Conservation (phyloP, 805 yeast genomes). For the Kluyveromyces aestuarii region DNA sequence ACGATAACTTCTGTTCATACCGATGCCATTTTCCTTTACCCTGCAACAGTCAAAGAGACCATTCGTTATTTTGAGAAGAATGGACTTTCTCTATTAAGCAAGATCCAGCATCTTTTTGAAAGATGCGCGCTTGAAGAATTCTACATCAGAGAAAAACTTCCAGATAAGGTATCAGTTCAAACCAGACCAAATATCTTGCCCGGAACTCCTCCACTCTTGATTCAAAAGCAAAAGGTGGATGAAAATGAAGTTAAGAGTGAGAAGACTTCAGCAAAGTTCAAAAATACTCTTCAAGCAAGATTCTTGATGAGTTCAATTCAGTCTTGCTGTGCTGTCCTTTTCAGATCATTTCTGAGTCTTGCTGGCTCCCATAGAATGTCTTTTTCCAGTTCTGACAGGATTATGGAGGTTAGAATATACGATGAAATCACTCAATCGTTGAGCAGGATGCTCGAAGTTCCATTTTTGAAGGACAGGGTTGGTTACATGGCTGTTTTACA, state of each 20-base stretch:
- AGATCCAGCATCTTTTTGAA: slow-evolving; percentile 39
- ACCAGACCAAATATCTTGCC: slow-evolving; percentile 36
- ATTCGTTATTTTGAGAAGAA: slow-evolving; percentile 17
- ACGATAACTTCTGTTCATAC: slow-evolving; percentile 49
- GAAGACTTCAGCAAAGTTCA: slow-evolving; percentile 48
- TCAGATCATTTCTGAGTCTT: slow-evolving; percentile 36
- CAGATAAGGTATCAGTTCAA: slow-evolving; percentile 37
- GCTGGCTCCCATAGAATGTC: slow-evolving; percentile 34
- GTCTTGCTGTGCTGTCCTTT: slow-evolving; percentile 33
- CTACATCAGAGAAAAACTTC: slow-evolving; percentile 38
- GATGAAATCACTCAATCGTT: slow-evolving; percentile 15
- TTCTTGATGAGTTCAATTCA: slow-evolving; percentile 42
- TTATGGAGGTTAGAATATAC: slow-evolving; percentile 35
- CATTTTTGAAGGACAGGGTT: slow-evolving; percentile 14
- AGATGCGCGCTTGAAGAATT: slow-evolving; percentile 52
- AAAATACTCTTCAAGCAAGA: slow-evolving; percentile 52
- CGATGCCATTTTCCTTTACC: slow-evolving; percentile 42
- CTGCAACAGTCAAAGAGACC: slow-evolving; percentile 32
- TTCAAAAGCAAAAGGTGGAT: slow-evolving; percentile 33
- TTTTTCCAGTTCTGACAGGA: slow-evolving; percentile 26
- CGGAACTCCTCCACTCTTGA: slow-evolving; percentile 33
- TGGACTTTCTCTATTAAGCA: slow-evolving; percentile 34
- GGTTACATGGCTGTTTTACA: slow-evolving; percentile 30
- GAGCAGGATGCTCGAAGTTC: slow-evolving; percentile 16
- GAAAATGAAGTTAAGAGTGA: slow-evolving; percentile 23